Evolutionary conservation across 169 alveolate genomes (phyloP).

Genomic region (Plasmodium coatneyi): DNA sequence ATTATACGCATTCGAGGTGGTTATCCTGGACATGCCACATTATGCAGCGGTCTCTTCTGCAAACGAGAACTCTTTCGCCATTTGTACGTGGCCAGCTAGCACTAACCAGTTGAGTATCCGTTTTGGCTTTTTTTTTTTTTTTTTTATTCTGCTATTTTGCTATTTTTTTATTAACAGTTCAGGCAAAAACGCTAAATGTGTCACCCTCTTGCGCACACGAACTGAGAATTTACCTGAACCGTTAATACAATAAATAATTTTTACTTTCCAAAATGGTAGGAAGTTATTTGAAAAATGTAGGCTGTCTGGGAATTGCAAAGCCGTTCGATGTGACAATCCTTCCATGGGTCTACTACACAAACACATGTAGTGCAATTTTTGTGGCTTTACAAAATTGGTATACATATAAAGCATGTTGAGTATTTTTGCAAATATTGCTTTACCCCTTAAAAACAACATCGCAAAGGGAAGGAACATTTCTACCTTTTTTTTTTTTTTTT

Average conservation of each 20-base stretch:
- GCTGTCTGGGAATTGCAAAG: conserved; percentile 10
- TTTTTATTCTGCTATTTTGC: not conserved
- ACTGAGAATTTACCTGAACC: conserved; percentile 10
- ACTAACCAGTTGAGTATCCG: not conserved
- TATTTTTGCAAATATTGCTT: not conserved
- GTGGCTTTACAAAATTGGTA: not conserved
- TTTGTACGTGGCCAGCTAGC: not conserved
- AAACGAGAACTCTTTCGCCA: not conserved
- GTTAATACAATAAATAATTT: conserved; percentile 16
- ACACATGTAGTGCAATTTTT: conserved; percentile 7
- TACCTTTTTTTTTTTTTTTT: not conserved
- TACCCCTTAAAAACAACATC: conserved; percentile 20
- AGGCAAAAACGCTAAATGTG: conserved; percentile 11
- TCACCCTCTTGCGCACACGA: conserved; percentile 18
- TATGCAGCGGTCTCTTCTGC: not conserved
- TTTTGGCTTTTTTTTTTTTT: conserved; percentile 10
- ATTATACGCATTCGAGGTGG: not conserved
- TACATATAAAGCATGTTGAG: not conserved
- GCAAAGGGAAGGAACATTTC: conserved; percentile 13
- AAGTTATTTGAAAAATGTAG: not conserved
- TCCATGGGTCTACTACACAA: conserved; percentile 16
- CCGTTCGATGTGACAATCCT: not conserved
- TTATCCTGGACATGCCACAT: not conserved
- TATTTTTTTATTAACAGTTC: conserved; percentile 49
- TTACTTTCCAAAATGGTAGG: conserved; percentile 2